Base-by-base conservation (phyloP, 345 rosid species). In the Lumnitzera littorea region DNA sequence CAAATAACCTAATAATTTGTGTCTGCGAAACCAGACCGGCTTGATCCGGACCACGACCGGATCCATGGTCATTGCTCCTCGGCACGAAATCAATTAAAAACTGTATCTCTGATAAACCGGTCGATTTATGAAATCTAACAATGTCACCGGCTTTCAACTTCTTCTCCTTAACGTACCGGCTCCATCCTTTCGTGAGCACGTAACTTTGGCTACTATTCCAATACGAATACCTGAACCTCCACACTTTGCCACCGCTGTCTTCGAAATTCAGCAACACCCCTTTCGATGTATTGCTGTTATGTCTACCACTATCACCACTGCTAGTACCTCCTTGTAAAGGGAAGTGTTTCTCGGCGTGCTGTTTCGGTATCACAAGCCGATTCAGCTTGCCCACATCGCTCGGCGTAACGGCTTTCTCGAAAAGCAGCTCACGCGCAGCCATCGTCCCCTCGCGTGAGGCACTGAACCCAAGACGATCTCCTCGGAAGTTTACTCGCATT, bases 191-290 rank as follows among this genome's bases (percentile, higher is more conserved):
- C 2, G 98, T 92, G 63, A 92, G 76, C 55, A 89, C 98, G 48
- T 89, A 92, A 65, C 96, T 92, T 48, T 85, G 98, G 76, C 96
- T 89, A 55, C 96, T 92, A 53, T 85, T 92, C 98, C 98, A 92
- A 64, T 92, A 92, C 4, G 98, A 92, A 67, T 92, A 92, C 65
- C 96, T 76, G 55, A 92, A 92, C 68, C 98, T 69, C 96, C 98
- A 92, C 24, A 87, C 85, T 67, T 82, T 89, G 0, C 98, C 91
- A 1, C 77, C 71, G 4, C 62, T 67, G 27, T 92, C 98, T 64
- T 85, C 91, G 24, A 92, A 84, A 69, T 76, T 87, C 24, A 89
- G 69, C 53, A 87, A 66, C 55, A 77, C 46, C 2, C 91, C 96
- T 66, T 84, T 86, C 0, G 77, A 77, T 27, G 80, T 64, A 14